These are phyloP conservation scores for Pelargonium nanum DNA, from an alignment of 345 rosid species.

Conservation along the genomic window DNA sequence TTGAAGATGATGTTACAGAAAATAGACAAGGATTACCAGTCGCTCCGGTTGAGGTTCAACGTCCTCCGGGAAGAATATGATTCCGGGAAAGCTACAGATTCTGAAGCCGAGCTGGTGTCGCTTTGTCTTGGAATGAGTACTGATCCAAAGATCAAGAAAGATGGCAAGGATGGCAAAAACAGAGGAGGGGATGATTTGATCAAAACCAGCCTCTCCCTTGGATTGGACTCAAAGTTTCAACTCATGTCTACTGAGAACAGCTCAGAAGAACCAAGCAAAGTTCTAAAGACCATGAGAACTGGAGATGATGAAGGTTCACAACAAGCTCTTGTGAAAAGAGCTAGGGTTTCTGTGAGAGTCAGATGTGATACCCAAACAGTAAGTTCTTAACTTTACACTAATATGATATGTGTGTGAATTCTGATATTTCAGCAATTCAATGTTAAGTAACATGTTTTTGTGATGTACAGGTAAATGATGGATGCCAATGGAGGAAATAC, in stretches of 20 bases:
- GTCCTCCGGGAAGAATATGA: slow-evolving; percentile 17
- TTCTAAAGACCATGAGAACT: too few species aligned
- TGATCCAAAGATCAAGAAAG: too few species aligned
- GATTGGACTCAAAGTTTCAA: too few species aligned
- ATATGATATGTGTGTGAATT: not conserved
- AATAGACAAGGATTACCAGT: slow-evolving; percentile 31
- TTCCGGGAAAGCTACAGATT: slow-evolving; percentile 8
- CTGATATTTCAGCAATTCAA: not conserved
- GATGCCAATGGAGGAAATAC: slow-evolving; percentile 45
- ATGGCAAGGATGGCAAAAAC: too few species aligned
- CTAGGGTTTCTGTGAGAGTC: slow-evolving; percentile 52
- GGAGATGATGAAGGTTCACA: too few species aligned
- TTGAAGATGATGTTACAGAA: slow-evolving; percentile 24
- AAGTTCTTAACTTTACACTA: slow-evolving; percentile 1
- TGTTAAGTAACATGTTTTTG: not conserved
- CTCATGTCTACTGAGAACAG: too few species aligned
- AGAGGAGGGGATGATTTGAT: too few species aligned
- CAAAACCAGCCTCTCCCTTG: too few species aligned
- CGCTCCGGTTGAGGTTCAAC: slow-evolving; percentile 23
- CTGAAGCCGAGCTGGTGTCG: slow-evolving; percentile 22
- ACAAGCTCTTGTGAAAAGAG: too few species aligned
- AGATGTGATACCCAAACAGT: slow-evolving; percentile 42
- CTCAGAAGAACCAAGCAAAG: too few species aligned
- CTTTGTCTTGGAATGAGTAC: slow-evolving; percentile 48
- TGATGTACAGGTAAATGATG: slow-evolving; percentile 32